These are phyloP conservation scores for Aspergillus funiculosus DNA, from an alignment of 495 filamentous ascomycete species.

Conservation along the genomic window DNA sequence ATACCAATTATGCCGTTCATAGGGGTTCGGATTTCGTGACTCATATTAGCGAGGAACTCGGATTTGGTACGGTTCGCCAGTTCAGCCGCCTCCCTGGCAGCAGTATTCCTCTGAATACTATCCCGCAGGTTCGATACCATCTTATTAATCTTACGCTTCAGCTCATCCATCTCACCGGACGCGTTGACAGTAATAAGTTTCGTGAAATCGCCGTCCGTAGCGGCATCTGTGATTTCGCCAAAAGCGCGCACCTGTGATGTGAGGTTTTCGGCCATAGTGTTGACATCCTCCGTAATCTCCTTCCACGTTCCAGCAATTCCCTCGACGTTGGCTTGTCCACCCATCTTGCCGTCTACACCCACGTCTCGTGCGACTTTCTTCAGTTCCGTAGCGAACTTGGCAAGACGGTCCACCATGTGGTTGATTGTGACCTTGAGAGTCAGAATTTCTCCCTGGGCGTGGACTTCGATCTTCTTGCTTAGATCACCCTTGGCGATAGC, in stretches of 20 bases:
- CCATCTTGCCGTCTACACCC: slow-evolving; percentile 98
- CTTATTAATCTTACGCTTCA: slow-evolving; percentile 98
- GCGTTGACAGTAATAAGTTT: slow-evolving; percentile 97
- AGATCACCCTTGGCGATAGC: slow-evolving; percentile 93
- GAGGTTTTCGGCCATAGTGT: slow-evolving; percentile 97
- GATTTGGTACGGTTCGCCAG: slow-evolving; percentile 98
- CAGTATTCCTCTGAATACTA: slow-evolving; percentile 96
- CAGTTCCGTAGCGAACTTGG: slow-evolving; percentile 94
- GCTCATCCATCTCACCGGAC: slow-evolving; percentile 97
- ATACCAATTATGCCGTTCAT: slow-evolving; percentile 88
- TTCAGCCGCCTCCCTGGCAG: slow-evolving; percentile 91
- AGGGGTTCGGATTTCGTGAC: slow-evolving; percentile 95
- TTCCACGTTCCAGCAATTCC: slow-evolving; percentile 95
- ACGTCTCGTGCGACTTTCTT: slow-evolving; percentile 96
- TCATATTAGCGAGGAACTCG: slow-evolving; percentile 99
- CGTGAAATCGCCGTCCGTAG: slow-evolving; percentile 94
- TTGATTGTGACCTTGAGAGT: slow-evolving; percentile 97
- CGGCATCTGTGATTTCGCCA: slow-evolving; percentile 94
- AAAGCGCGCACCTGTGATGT: slow-evolving; percentile 98
- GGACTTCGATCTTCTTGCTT: slow-evolving; percentile 92
- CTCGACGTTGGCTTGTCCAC: slow-evolving; percentile 92
- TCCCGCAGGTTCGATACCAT: slow-evolving; percentile 96
- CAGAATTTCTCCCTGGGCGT: slow-evolving; percentile 91
- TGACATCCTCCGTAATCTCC: slow-evolving; percentile 96
- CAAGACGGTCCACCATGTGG: slow-evolving; percentile 95